Percentiles rank a stretch among this genome's conserved stretches.
Evolutionary conservation across 2,329 filamentous ascomycete species (phyloP).

Genomic region (Talaromyces sp.): DNA sequence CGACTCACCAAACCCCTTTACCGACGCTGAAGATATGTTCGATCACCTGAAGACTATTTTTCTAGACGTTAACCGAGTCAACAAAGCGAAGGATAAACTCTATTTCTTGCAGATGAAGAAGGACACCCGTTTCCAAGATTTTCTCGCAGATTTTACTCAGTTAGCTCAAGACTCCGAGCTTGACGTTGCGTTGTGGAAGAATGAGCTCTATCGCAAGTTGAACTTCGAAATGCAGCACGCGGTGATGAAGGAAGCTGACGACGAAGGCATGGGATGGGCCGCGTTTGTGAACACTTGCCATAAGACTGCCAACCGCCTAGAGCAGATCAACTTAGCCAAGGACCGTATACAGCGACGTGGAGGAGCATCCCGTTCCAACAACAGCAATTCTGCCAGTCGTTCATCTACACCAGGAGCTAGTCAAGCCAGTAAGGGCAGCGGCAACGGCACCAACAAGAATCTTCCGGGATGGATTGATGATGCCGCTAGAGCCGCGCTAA

Average conservation of each 20-base stretch:
- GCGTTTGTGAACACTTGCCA: background rate
- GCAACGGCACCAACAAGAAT: no score
- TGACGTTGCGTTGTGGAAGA: background rate
- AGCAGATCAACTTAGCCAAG: background rate
- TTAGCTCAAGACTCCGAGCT: background rate
- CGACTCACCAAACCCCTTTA: background rate
- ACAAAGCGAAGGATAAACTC: background rate
- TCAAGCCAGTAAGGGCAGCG: background rate
- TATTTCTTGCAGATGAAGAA: background rate
- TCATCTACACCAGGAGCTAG: no score
- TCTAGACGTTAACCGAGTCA: no score
- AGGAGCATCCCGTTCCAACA: no score
- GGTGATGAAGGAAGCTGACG: background rate
- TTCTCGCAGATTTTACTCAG: background rate
- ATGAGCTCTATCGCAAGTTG: background rate
- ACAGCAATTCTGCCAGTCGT: background rate
- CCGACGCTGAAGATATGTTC: background rate
- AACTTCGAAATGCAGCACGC: background rate
- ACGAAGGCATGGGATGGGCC: background rate
- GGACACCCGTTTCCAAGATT: background rate
- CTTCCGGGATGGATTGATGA: no score
- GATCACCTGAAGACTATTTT: background rate
- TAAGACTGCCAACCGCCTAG: background rate
- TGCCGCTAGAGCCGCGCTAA: no score
- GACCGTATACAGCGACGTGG: no score